Percentiles rank a stretch among this genome's conserved stretches.
Conservation (phyloP, 75 land plant species). For the Pinus tabuliformis region DNA sequence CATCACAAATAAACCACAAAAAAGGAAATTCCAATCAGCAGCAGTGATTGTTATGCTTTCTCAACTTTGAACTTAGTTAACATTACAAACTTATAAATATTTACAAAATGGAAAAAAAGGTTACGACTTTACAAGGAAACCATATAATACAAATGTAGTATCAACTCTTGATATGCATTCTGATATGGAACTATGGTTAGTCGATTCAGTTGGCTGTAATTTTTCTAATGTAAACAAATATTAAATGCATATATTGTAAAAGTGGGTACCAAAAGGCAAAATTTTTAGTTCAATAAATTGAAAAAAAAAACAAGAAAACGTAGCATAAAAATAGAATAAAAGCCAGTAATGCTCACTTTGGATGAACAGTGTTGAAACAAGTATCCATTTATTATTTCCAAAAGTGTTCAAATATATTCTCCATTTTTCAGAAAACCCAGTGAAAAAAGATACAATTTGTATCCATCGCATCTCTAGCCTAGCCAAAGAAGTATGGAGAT, state of each 20-base stretch:
- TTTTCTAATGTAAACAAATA: neutral
- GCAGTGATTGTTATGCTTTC: neutral
- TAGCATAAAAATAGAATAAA: no score
- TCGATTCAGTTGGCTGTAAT: neutral
- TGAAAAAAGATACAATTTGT: no score
- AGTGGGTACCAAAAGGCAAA: neutral
- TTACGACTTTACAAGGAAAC: neutral
- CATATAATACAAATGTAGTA: neutral
- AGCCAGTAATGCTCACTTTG: no score
- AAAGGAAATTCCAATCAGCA: neutral
- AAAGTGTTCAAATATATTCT: no score
- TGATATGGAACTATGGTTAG: neutral
- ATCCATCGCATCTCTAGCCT: no score
- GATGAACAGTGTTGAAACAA: no score
- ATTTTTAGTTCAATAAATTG: no score
- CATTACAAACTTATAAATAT: neutral
- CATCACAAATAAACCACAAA: slow-evolving; percentile 12
- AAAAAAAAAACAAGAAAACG: no score
- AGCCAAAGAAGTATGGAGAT: no score
- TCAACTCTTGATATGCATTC: neutral
- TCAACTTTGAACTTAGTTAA: neutral
- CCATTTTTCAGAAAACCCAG: no score
- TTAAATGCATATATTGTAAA: neutral
- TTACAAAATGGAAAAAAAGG: neutral
- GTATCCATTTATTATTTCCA: no score